Percentiles rank a stretch among this genome's conserved stretches.
These are phyloP conservation scores for Marchantia polymorpha DNA, from an alignment of 225 moss, liverwort and hornwort species.

Conservation along the genomic window DNA sequence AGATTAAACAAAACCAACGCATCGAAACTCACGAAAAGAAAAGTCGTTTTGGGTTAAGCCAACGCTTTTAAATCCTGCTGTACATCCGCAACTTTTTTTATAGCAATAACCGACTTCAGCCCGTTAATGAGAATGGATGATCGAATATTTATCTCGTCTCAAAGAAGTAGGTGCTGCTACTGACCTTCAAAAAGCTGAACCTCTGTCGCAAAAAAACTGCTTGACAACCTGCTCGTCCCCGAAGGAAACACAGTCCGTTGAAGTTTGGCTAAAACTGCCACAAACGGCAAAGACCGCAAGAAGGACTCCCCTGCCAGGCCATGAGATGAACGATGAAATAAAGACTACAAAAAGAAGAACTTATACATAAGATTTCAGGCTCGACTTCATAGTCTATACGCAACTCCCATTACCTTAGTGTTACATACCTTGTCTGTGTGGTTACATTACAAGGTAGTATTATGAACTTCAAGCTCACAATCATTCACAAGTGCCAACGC, in stretches of 20 bases:
- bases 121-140: too few species aligned
- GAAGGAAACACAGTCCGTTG: slow-evolving; percentile 3
- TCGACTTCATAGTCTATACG: neutral
- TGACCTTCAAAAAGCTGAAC: slow-evolving; percentile 8
- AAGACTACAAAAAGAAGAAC: neutral
- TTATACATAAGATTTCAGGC: neutral
- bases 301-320: slow-evolving; percentile 7
- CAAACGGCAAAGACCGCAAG: neutral
- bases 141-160: neutral
- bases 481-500: too few species aligned
- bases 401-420: too few species aligned
- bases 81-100: too few species aligned
- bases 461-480: too few species aligned
- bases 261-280: slow-evolving; percentile 3
- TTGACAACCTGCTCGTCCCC: slow-evolving; percentile 1
- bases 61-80: too few species aligned
- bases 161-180: neutral
- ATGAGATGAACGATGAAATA: neutral
- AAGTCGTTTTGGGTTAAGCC: too few species aligned
- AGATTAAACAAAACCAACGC: too few species aligned
- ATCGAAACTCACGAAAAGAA: too few species aligned
- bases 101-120: too few species aligned
- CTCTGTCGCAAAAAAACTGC: neutral
- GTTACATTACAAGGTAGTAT: too few species aligned
- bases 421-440: too few species aligned